Percentiles rank a stretch among this genome's conserved stretches.
phyloP scores from a whole-genome alignment of 345 rosid species.

The Murraya koenigii region DNA sequence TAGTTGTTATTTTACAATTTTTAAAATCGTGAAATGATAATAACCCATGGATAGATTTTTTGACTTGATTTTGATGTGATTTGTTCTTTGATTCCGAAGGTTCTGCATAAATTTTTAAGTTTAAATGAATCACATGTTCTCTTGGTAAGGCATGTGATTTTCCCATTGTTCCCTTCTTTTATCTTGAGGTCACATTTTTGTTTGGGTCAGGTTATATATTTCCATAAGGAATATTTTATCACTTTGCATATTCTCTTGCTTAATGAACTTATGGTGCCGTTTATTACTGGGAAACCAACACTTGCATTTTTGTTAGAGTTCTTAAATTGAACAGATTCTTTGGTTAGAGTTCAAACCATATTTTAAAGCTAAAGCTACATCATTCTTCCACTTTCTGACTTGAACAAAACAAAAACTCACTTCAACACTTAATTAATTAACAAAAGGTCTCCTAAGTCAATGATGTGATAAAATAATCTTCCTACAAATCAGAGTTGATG shows the following conservation, averaged over 20 bases:
- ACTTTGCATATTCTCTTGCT: too few species aligned
- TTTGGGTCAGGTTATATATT: too few species aligned
- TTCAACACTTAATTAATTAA: background rate
- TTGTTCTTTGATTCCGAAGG: background rate
- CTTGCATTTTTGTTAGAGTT: too few species aligned
- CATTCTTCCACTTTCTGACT: constrained; percentile 29
- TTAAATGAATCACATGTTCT: too few species aligned
- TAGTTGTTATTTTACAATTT: too few species aligned
- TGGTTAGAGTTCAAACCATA: constrained; percentile 2
- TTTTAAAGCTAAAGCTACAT: constrained; percentile 18
- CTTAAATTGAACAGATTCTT: constrained; percentile 11
- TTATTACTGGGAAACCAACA: too few species aligned
- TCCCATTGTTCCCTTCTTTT: too few species aligned
- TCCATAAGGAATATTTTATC: too few species aligned
- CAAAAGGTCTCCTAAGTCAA: background rate
- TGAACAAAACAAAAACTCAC: background rate
- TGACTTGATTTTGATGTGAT: background rate
- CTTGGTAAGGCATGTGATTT: background rate
- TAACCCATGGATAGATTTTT: too few species aligned
- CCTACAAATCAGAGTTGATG: background rate
- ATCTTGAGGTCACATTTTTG: too few species aligned
- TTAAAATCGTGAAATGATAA: too few species aligned
- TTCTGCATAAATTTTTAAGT: background rate
- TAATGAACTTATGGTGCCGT: too few species aligned
- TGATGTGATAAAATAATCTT: background rate